Base-by-base conservation (phyloP, 2,329 filamentous ascomycete genomes). In the Monilinia fructigena region DNA sequence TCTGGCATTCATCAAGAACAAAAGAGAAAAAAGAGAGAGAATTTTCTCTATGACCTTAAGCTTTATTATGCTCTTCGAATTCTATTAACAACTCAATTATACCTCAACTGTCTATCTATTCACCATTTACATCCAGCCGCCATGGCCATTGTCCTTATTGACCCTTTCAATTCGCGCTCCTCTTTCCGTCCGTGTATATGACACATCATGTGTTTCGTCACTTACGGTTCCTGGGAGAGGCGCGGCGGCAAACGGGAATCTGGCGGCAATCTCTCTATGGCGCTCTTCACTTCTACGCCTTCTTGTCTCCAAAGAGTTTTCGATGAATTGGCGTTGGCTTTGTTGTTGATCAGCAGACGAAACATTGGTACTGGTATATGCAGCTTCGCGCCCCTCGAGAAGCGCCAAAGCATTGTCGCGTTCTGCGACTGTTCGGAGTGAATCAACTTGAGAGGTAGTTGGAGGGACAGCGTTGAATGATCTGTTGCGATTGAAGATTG, bases 41-140 rank as follows among this genome's bases (percentile, higher is more conserved):
- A 4, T n/a, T 7, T 50, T 50, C 50, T 38, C 45, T 38, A 16
- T 2, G 4, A 20, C 20, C 16, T 6, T 12, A 26, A 23, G 28
- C 45, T 61, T 28, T 3, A 28, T 52, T 52, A 2, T n/a, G 20
- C 45, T 16, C 18, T 23, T 23, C 23, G 23, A 23, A 23, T 14
- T 20, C 45, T 18, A 47, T 47, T 47, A 18, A 47, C 45, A 47
- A 47, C 26, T 47, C 40, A 47, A 47, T 59, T 31, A 35, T 47
- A 28, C 40, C 26, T 45, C 40, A 45, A 20, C 20, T 47, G 45
- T 48, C 82, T n/a, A 86, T 10, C 28, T 7, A 20, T 38, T 14
- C 56, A 23, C 26, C n/a, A 26, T 6, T 38, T 8, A 61, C 4
- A 61, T 61, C 58, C 58, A 61, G 1, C 58, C 58, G 0, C 58